These are phyloP conservation scores for Bolboschoenoplectus hybrid DNA, from an alignment of 202 grass and related monocot genomes.

Conservation along the genomic window DNA sequence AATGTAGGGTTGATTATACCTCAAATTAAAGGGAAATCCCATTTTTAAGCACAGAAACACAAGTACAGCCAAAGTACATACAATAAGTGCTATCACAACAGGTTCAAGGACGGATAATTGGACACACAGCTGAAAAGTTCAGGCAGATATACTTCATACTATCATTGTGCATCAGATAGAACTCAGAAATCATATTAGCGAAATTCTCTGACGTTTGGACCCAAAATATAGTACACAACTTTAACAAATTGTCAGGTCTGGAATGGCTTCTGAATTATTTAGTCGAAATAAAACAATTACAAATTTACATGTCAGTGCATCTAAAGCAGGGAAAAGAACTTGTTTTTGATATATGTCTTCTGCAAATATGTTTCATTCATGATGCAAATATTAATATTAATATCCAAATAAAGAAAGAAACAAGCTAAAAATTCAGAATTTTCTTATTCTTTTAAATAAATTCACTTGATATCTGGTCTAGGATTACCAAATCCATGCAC, in stretches of 20 bases:
- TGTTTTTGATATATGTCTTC: no score
- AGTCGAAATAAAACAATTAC: background rate
- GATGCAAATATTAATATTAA: no score
- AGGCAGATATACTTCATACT: background rate
- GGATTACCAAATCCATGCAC: background rate
- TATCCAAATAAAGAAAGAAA: no score
- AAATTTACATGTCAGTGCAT: no score
- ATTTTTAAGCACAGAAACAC: background rate
- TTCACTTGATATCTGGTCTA: background rate
- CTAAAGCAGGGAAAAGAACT: no score
- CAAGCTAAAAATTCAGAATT: no score
- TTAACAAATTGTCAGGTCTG: background rate
- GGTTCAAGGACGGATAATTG: background rate
- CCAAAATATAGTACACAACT: slow-evolving; percentile 7
- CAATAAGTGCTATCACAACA: background rate
- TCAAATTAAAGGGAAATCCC: background rate
- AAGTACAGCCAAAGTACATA: background rate
- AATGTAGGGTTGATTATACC: background rate
- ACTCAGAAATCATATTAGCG: background rate
- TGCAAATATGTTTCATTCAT: no score
- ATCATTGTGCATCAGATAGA: background rate
- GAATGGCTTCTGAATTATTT: slow-evolving; percentile 2
- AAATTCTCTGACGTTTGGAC: slow-evolving; percentile 14
- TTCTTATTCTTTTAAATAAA: background rate
- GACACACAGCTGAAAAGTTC: background rate